A percentile compares a stretch with the other conserved stretches of the same genome.
phyloP scores from a whole-genome alignment of 352 stramenopile species.

The Elongisporangium prolatum region DNA sequence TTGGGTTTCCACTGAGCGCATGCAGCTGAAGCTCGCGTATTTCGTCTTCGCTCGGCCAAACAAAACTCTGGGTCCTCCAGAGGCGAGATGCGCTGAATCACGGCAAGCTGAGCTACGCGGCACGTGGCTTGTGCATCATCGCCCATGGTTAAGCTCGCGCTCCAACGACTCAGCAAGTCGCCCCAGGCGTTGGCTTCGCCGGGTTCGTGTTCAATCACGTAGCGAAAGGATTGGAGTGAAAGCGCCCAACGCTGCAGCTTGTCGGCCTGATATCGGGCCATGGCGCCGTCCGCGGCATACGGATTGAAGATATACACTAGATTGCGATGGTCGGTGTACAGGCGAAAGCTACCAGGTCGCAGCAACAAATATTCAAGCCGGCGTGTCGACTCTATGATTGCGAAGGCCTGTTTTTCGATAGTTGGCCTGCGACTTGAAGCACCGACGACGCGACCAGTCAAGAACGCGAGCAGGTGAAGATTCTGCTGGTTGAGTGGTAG shows the following conservation, averaged over 20 bases:
- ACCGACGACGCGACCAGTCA: slow-evolving; percentile 15
- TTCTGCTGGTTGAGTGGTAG: slow-evolving; percentile 9
- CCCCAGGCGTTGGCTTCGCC: slow-evolving; percentile 24
- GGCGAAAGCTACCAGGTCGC: no score
- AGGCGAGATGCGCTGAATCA: background rate
- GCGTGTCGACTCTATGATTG: no score
- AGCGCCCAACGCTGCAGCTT: slow-evolving; percentile 24
- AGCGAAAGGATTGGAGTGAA: slow-evolving; percentile 14
- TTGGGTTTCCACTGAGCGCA: no score
- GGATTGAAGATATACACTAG: no score
- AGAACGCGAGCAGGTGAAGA: slow-evolving; percentile 17
- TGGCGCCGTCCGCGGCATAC: no score
- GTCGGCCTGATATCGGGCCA: slow-evolving; percentile 22
- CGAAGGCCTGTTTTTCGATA: slow-evolving; percentile 22
- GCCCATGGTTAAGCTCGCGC: background rate
- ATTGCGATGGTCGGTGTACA: no score
- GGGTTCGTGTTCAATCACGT: slow-evolving; percentile 18
- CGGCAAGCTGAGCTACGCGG: background rate
- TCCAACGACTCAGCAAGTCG: slow-evolving; percentile 24
- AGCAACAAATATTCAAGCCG: no score
- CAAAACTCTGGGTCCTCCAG: background rate
- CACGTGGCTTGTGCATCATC: no score
- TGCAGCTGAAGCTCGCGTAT: background rate
- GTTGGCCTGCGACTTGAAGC: slow-evolving; percentile 8
- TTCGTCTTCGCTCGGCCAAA: background rate